A percentile compares a stretch with the other conserved stretches of the same genome.
Conservation (phyloP, 1,139 yeast genomes). For the Yamadazyma taylorii region DNA sequence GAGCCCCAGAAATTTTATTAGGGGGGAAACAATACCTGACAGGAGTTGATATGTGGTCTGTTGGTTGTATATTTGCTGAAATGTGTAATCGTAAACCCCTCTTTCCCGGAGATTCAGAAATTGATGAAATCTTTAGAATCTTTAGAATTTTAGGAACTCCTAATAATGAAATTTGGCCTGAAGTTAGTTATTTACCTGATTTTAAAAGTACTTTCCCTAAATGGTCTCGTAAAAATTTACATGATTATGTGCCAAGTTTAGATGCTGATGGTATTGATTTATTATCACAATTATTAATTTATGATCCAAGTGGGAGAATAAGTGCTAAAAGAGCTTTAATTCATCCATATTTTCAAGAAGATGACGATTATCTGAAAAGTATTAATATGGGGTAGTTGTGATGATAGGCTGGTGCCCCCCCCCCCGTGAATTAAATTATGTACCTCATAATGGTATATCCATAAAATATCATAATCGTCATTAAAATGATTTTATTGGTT, state of each 20-base stretch:
- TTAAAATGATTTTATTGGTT: constrained; percentile 1
- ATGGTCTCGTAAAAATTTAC: constrained; percentile 78
- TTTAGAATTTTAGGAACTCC: constrained; percentile 95
- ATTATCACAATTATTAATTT: constrained; percentile 74
- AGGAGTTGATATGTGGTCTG: constrained; percentile 99
- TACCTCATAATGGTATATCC: no score
- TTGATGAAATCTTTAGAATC: constrained; percentile 94
- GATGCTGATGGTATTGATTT: constrained; percentile 84
- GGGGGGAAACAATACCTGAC: constrained; percentile 98
- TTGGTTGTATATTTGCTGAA: constrained; percentile 97
- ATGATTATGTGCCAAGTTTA: constrained; percentile 73
- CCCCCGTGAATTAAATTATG: no score
- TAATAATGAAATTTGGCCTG: constrained; percentile 93
- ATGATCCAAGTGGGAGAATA: constrained; percentile 92
- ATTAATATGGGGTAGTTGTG: constrained; percentile 38
- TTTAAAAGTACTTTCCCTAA: constrained; percentile 95
- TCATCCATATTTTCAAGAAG: constrained; percentile 87
- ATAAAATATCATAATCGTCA: constrained; percentile 1
- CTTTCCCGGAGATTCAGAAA: constrained; percentile 97
- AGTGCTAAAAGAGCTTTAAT: constrained; percentile 90
- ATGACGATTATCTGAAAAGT: constrained; percentile 32
- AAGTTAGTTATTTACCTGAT: constrained; percentile 90
- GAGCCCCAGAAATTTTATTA: constrained; percentile 92
- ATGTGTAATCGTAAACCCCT: constrained; percentile 96
- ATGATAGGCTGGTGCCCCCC: no score